A percentile compares a stretch with the other conserved stretches of the same genome.
phyloP scores from a whole-genome alignment of 2,329 filamentous ascomycete species.

The Ophiocordyceps polyrhachis-furcata region DNA sequence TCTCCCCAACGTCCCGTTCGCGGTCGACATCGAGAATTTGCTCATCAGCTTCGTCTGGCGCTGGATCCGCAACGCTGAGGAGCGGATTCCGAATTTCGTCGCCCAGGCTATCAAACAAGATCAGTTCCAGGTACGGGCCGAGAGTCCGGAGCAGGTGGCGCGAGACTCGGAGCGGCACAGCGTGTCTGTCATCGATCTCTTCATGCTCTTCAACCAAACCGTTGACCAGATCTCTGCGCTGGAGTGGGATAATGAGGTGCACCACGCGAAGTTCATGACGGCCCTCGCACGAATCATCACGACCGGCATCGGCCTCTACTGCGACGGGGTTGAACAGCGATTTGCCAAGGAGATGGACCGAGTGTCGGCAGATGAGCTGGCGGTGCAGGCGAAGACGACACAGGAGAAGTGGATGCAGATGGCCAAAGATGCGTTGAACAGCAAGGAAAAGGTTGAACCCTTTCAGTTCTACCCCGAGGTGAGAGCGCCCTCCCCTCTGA shows the following conservation, averaged over 20 bases:
- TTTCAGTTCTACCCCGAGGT: slow-evolving; percentile 94
- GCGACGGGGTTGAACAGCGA: slow-evolving; percentile 69
- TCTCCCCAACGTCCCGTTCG: slow-evolving; percentile 56
- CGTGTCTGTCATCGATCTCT: slow-evolving; percentile 81
- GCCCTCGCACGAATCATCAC: slow-evolving; percentile 72
- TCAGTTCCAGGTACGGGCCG: slow-evolving; percentile 56
- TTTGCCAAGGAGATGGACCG: slow-evolving; percentile 90
- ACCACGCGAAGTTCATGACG: slow-evolving; percentile 96
- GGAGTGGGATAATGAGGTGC: slow-evolving; percentile 83
- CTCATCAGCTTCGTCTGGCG: slow-evolving; percentile 90
- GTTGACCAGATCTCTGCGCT: slow-evolving; percentile 73
- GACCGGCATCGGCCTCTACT: slow-evolving; percentile 69
- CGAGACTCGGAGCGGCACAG: slow-evolving; percentile 78
- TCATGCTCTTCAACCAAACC: slow-evolving; percentile 82
- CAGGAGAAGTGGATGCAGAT: slow-evolving; percentile 89
- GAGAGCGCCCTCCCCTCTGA: slow-evolving; percentile 12
- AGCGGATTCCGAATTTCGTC: slow-evolving; percentile 64
- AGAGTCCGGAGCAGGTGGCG: slow-evolving; percentile 41
- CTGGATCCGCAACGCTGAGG: slow-evolving; percentile 72
- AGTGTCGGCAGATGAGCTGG: slow-evolving; percentile 70
- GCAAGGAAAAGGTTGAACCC: slow-evolving; percentile 82
- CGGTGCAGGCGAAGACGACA: slow-evolving; percentile 55
- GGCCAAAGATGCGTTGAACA: slow-evolving; percentile 82
- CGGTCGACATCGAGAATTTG: slow-evolving; percentile 71
- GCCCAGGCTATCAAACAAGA: slow-evolving; percentile 86